phyloP scores from a whole-genome alignment of 2,329 filamentous ascomycete genomes.

The Neospermospora avenae region DNA sequence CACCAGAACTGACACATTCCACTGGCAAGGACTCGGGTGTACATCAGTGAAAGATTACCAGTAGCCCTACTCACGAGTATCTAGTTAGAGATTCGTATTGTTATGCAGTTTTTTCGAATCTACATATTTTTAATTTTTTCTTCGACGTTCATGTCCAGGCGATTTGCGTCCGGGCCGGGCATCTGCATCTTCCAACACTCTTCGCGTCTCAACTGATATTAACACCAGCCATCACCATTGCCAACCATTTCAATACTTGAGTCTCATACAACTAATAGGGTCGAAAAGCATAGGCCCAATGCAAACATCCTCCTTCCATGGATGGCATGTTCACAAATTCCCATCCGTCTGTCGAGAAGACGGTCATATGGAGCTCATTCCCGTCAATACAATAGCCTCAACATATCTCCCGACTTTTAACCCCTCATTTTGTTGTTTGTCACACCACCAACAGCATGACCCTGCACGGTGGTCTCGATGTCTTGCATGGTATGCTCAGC shows the following conservation, averaged over 20 bases:
- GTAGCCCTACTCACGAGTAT: no score
- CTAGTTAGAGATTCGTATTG: no score
- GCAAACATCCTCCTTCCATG: neutral
- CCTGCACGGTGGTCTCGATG: neutral
- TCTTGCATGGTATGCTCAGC: neutral
- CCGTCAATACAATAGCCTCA: neutral
- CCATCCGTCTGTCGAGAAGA: neutral
- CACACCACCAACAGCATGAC: neutral
- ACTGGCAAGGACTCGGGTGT: no score
- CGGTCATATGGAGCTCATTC: neutral
- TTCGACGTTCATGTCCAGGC: no score
- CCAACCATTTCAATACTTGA: neutral
- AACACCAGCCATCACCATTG: neutral
- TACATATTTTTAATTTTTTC: neutral
- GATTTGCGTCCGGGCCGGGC: no score
- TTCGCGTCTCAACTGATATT: neutral
- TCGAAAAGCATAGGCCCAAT: neutral
- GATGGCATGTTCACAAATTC: neutral
- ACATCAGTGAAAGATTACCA: no score
- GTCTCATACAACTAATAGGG: neutral
- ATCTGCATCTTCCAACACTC: no score
- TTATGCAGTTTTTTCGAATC: no score
- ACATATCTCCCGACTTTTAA: neutral
- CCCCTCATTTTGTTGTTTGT: neutral
- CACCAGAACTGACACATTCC: no score